These are phyloP conservation scores for Clonostachys chloroleuca DNA, from an alignment of 2,329 filamentous ascomycete genomes.

Conservation along the genomic window DNA sequence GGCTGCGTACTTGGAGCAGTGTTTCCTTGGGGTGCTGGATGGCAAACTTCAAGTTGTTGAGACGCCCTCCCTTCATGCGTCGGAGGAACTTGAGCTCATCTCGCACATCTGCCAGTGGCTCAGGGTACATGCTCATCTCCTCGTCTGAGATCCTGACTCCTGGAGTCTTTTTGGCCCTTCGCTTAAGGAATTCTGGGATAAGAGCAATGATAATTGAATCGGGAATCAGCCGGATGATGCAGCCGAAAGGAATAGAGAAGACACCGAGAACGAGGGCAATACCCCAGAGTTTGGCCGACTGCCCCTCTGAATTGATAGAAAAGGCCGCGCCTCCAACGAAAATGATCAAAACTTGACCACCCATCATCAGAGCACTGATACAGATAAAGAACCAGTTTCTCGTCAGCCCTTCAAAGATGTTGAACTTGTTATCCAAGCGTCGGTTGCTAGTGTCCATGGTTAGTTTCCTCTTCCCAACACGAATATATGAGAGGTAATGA, in stretches of 20 bases:
- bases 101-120: slow-evolving; percentile 68
- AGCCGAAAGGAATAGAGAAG: slow-evolving; percentile 80
- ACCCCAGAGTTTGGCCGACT: slow-evolving; percentile 78
- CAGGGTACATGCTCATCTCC: slow-evolving; percentile 65
- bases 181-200: slow-evolving; percentile 49
- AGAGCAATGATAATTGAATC: slow-evolving; percentile 58
- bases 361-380: slow-evolving; percentile 85
- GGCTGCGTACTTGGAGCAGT: slow-evolving; percentile 51
- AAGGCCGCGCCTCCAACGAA: slow-evolving; percentile 82
- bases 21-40: slow-evolving; percentile 71
- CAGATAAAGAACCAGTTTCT: slow-evolving; percentile 85
- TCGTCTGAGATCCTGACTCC: slow-evolving; percentile 61
- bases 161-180: slow-evolving; percentile 38
- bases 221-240: slow-evolving; percentile 77
- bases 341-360: slow-evolving; percentile 84
- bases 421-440: slow-evolving; percentile 89
- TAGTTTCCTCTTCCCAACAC: slow-evolving; percentile 4
- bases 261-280: slow-evolving; percentile 80
- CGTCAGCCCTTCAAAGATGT: slow-evolving; percentile 85
- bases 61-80: slow-evolving; percentile 73
- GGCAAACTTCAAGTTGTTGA: slow-evolving; percentile 78
- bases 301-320: slow-evolving; percentile 54
- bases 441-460: slow-evolving; percentile 58
- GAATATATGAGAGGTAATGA: not conserved
- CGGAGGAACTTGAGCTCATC: slow-evolving; percentile 80